Evolutionary conservation across 371 early-diverging fungal genomes (phyloP), one percentile per base, ranked within the genome.

Genomic region (Lichtheimia corymbifera): DNA sequence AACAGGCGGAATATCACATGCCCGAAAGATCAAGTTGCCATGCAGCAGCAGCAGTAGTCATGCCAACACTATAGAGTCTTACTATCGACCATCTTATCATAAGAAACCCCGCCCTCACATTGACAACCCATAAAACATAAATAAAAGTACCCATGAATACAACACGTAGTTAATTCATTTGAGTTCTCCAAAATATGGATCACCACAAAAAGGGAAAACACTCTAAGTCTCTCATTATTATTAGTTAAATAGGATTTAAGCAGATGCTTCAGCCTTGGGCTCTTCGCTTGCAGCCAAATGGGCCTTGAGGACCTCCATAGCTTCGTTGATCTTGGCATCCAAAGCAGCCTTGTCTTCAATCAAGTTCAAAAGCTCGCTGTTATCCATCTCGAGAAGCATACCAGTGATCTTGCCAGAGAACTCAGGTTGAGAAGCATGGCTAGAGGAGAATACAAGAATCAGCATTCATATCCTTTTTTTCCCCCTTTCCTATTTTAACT

Each of bases 311-410:
- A 95, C 96, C 43, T 84, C 82, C 59, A 95, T 80, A 40, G 98
- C 98, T 84, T 97, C 98, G 24, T 71, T 73, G 64, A 97, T 87
- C 87, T 94, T 75, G 63, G 71, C 78, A 53, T 84, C 80, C 61
- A 92, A 82, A 53, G 91, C 91, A 54, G 77, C 85, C 66, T 75
- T 73, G 73, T 84, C 84, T 77, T 97, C 97, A 49, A 97, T 70
- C 55, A 98, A 73, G 77, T 92, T 89, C 67, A 97, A 74, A 53
- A 97, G 80, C 80, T 97, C 97, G 62, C 86, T 80, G 73, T 94
- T 94, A 72, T 97, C 97, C 97, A 97, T 97, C 83, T 98, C 98
- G 61, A 98, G 83, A 58, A 98, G 84, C 97, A 98, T 98, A 64
- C 98, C 98, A 18, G 98, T 98, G 73, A 98, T 93, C 92, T 98